A percentile compares a stretch with the other conserved stretches of the same genome.
Evolutionary conservation across 768 basidiomycete species (phyloP).

Genomic region (Russula ochroleuca): DNA sequence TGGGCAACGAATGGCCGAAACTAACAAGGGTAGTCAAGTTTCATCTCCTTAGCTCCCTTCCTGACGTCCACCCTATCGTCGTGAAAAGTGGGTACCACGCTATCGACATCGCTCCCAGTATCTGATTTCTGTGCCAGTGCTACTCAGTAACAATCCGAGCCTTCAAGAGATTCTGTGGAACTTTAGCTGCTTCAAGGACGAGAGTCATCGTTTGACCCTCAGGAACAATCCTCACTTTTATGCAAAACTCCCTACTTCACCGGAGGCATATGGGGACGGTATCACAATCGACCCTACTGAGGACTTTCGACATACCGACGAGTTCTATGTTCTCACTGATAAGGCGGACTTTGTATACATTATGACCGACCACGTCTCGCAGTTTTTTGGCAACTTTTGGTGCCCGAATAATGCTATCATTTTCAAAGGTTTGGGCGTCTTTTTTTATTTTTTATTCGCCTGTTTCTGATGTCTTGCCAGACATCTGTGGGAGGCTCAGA

Average conservation of each 20-base stretch:
- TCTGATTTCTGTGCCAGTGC: not conserved
- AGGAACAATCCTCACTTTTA: not conserved
- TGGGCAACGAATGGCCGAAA: not conserved
- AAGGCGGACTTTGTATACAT: not conserved
- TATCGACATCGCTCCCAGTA: not conserved
- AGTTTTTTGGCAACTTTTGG: not conserved
- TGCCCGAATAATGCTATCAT: not conserved
- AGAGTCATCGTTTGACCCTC: not conserved
- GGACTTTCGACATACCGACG: not conserved
- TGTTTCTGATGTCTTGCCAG: not conserved
- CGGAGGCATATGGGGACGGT: not conserved
- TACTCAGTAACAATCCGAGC: not conserved
- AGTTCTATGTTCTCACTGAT: not conserved
- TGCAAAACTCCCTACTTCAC: not conserved
- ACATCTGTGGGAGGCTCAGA: not conserved
- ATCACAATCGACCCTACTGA: not conserved
- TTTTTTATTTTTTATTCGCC: not conserved
- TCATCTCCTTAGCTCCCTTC: not conserved
- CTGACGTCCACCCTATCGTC: not conserved
- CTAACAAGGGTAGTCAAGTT: not conserved
- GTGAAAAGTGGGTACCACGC: not conserved
- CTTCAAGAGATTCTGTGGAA: not conserved
- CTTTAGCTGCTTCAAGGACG: not conserved
- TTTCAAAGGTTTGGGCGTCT: not conserved
- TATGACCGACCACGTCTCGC: not conserved